A percentile compares a stretch with the other conserved stretches of the same genome.
These are phyloP conservation scores for Peronosclerospora sorghi DNA, from an alignment of 352 stramenopile genomes.

Conservation along the genomic window DNA sequence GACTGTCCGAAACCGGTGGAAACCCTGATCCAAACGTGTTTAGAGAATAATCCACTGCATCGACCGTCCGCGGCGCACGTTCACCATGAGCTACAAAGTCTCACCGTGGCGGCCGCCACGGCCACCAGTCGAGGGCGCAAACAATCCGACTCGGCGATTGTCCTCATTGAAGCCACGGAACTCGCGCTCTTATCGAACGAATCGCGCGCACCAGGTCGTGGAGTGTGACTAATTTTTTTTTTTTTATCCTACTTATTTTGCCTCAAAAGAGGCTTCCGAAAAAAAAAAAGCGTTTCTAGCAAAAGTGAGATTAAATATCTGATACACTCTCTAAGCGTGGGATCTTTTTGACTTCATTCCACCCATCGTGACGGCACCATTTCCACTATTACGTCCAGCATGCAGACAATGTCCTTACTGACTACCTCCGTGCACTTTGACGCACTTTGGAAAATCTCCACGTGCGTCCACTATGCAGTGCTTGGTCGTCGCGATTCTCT, in stretches of 20 bases:
- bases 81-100: slow-evolving; percentile 49
- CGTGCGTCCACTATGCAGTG: slow-evolving; percentile 1
- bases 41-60: slow-evolving; percentile 31
- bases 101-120: slow-evolving; percentile 14
- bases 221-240: no score
- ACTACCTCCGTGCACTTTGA: no score
- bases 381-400: slow-evolving; percentile 1
- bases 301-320: no score
- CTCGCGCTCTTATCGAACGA: slow-evolving; percentile 19
- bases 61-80: slow-evolving; percentile 53
- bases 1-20: slow-evolving; percentile 41
- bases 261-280: no score
- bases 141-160: slow-evolving; percentile 6
- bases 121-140: background rate
- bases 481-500: slow-evolving; percentile 1
- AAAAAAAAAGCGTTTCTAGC: no score
- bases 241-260: no score
- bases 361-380: slow-evolving; percentile 21
- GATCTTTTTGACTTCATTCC: slow-evolving; percentile 1
- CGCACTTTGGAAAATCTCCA: background rate
- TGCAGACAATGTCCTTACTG: no score
- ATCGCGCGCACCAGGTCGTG: no score
- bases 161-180: slow-evolving; percentile 17
- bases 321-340: no score
- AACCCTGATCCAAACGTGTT: slow-evolving; percentile 32